Base-by-base conservation (phyloP, 2,329 filamentous ascomycete species). In the Tolypocladium album region DNA sequence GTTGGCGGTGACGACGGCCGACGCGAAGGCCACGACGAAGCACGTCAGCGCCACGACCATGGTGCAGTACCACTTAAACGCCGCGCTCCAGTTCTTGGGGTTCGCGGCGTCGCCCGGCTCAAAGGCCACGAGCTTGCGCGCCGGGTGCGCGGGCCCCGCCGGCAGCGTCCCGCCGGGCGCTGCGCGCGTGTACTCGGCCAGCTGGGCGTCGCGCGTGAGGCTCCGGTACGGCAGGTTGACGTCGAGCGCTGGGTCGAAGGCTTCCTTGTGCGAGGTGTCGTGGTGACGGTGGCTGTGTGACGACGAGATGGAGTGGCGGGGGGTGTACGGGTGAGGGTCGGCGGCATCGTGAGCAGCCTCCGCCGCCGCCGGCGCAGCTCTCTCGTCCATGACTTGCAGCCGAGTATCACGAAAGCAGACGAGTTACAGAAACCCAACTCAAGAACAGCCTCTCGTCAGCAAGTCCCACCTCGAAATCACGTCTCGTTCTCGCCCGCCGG, bases 51-150 rank as follows among this genome's bases (percentile, higher is more conserved):
- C 88, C 0, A 96, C 90, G 20, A 90, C 85, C 87, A 95, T 91
- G 31, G 91, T 96, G 69, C 84, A 87, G 68, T 87, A 90, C 89
- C 90, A 93, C 74, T 92, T 94, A 72, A 78, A 88, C 1, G 75
- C 77, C 72, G 90, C 91, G 60, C 82, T 84, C 89, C 89, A 94
- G 72, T 93, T 94, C 79, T 93, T 93, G 0, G 90, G 90, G 68
- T 93, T 93, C 64, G 87, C 88, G 0, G 84, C 82, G 70, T 94
- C 90, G 61, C 85, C 76, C 3, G 86, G 80, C 4, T 79, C 82
- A 69, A 94, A 96, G 0, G 77, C 77, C 56, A 87, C 82, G 4
- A 88, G n/a, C 68, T 65, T 53, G 65, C 67, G 6, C 65, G 65
- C 53, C 0, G 74, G 24, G 22, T 47, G 43, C 13, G 75, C 0